phyloP scores from a whole-genome alignment of 1,284 basidiomycete genomes.

The Microbotryum saponariae region DNA sequence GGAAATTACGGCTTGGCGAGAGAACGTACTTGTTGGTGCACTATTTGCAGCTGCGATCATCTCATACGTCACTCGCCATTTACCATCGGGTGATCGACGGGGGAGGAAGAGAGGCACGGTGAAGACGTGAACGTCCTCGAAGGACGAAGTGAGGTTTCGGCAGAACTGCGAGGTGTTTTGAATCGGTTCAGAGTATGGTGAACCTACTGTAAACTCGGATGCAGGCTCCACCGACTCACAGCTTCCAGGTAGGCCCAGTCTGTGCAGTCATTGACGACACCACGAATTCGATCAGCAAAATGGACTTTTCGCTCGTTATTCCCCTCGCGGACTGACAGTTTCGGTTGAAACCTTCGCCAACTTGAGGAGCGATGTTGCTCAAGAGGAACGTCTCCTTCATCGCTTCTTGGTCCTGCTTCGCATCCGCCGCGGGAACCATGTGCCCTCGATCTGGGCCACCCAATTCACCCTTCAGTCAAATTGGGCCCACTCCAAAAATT shows the following conservation, averaged over 20 bases:
- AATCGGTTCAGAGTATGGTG: background rate
- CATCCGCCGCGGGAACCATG: slow-evolving; percentile 90
- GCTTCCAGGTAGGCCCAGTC: slow-evolving; percentile 90
- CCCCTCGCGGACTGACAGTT: slow-evolving; percentile 58
- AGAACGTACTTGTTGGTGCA: slow-evolving; percentile 48
- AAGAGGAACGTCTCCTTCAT: slow-evolving; percentile 97
- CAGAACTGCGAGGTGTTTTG: slow-evolving; percentile 54
- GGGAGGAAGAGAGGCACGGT: slow-evolving; percentile 97
- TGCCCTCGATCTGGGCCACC: slow-evolving; percentile 63
- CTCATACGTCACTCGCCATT: slow-evolving; percentile 89
- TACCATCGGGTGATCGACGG: slow-evolving; percentile 71
- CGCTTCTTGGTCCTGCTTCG: slow-evolving; percentile 66
- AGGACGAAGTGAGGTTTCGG: slow-evolving; percentile 71
- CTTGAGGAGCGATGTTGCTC: slow-evolving; percentile 96
- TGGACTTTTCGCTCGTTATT: too few relatives aligned
- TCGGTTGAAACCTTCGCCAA: slow-evolving; percentile 93
- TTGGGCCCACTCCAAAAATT: background rate
- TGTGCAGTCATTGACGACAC: slow-evolving; percentile 37
- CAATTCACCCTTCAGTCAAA: background rate
- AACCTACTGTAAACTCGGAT: background rate
- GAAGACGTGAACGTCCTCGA: slow-evolving; percentile 93
- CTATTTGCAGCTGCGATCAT: slow-evolving; percentile 68
- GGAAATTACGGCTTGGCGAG: too few relatives aligned
- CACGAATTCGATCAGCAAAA: slow-evolving; percentile 3
- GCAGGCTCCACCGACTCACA: slow-evolving; percentile 5